phyloP scores from a whole-genome alignment of 495 filamentous ascomycete species.

The Hyaloscypha finlandica region DNA sequence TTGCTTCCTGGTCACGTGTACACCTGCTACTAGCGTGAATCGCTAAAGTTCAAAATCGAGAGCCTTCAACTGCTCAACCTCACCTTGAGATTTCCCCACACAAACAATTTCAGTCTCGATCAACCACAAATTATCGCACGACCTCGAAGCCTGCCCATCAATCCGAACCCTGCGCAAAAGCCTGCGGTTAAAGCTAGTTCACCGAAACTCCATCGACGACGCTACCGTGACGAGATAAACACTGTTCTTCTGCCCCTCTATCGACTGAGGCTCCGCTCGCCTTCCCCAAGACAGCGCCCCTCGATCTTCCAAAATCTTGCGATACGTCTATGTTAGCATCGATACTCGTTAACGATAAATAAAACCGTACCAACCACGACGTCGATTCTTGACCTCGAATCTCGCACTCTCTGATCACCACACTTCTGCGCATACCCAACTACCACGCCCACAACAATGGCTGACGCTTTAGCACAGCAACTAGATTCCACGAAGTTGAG shows the following conservation, averaged over 20 bases:
- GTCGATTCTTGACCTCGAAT: neutral
- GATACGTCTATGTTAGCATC: constrained; percentile 12
- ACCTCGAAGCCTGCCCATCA: constrained; percentile 13
- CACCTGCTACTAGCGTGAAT: neutral
- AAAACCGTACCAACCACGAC: neutral
- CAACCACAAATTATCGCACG: constrained; percentile 1
- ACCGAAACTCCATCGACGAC: neutral
- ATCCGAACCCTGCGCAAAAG: constrained; percentile 16
- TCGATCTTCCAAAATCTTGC: neutral
- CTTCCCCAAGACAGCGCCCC: constrained; percentile 6
- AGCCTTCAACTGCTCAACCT: constrained; percentile 10
- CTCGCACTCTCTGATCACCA: constrained; percentile 3
- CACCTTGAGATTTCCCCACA: constrained; percentile 14
- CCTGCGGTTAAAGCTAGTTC: neutral
- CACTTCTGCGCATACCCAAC: neutral
- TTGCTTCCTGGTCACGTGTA: neutral
- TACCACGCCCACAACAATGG: constrained; percentile 27
- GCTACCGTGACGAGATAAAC: constrained; percentile 2
- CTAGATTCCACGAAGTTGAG: constrained; percentile 70
- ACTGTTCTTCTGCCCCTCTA: constrained; percentile 17
- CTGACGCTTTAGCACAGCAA: constrained; percentile 61
- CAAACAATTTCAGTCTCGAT: constrained; percentile 14
- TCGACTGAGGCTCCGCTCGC: constrained; percentile 10
- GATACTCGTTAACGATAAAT: neutral
- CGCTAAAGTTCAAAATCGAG: constrained; percentile 4